Evolutionary conservation across 495 filamentous ascomycete genomes (phyloP).

Genomic region (Hyaloscypha bicolor): DNA sequence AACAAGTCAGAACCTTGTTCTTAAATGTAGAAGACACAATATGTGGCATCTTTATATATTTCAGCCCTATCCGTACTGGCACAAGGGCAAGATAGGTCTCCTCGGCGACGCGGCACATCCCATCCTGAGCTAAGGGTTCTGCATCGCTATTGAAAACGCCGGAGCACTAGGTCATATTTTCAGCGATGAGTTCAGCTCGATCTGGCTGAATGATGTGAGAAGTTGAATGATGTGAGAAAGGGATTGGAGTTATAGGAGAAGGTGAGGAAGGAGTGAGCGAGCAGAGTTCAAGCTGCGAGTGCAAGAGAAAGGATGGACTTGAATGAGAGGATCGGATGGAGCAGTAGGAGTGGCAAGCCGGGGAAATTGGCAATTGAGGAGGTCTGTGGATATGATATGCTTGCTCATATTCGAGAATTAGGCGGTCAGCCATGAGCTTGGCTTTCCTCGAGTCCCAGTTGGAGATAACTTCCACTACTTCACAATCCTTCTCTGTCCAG

Average conservation of each 20-base stretch:
- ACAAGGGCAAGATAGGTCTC: slow-evolving; percentile 36
- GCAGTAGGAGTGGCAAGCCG: background rate
- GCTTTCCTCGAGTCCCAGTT: background rate
- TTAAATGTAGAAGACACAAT: slow-evolving; percentile 33
- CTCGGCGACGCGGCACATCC: slow-evolving; percentile 66
- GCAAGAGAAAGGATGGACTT: slow-evolving; percentile 17
- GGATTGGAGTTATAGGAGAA: slow-evolving; percentile 54
- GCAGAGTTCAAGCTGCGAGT: slow-evolving; percentile 49
- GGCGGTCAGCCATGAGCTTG: background rate
- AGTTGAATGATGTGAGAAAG: slow-evolving; percentile 40
- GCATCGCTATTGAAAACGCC: slow-evolving; percentile 59
- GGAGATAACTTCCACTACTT: background rate
- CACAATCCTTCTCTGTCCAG: background rate
- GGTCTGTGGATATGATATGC: slow-evolving; percentile 12
- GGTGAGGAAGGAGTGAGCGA: slow-evolving; percentile 52
- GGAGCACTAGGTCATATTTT: slow-evolving; percentile 55
- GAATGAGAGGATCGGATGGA: slow-evolving; percentile 22
- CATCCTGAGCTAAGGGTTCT: slow-evolving; percentile 54
- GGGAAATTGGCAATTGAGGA: slow-evolving; percentile 9
- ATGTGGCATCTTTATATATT: slow-evolving; percentile 41
- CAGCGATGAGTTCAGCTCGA: slow-evolving; percentile 40
- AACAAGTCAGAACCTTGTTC: slow-evolving; percentile 19
- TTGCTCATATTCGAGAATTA: background rate
- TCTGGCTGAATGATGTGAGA: slow-evolving; percentile 37
- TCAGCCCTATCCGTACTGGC: slow-evolving; percentile 44